Evolutionary conservation across 116 monocot species (phyloP).

Genomic region (Posidonia oceanica): DNA sequence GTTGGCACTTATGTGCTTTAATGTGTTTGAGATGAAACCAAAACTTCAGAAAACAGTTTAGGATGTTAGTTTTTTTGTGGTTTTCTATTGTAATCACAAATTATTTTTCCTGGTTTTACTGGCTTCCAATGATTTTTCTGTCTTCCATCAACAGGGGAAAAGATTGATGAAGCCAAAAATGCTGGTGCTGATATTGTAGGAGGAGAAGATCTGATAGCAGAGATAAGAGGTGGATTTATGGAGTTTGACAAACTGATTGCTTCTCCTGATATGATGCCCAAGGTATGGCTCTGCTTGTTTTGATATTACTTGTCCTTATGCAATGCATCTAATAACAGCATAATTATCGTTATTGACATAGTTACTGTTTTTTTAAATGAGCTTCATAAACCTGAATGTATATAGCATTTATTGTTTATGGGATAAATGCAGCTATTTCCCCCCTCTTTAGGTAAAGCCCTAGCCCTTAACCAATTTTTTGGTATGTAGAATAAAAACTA

Average conservation of each 20-base stretch:
- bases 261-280: conserved; percentile 99
- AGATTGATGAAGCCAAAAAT: conserved; percentile 85
- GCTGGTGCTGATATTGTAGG: conserved; percentile 97
- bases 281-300: conserved; percentile 28
- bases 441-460: no score
- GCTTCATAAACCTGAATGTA: background rate
- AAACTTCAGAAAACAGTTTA: no score
- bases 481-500: no score
- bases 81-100: no score
- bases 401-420: no score
- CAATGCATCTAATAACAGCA: background rate
- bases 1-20: no score
- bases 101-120: no score
- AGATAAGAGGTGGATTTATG: conserved; percentile 94
- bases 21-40: no score
- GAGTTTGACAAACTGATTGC: conserved; percentile 97
- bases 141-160: conserved; percentile 42
- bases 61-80: no score
- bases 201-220: conserved; percentile 76
- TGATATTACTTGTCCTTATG: background rate
- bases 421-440: no score
- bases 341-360: background rate
- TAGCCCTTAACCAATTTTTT: no score
- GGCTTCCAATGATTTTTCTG: background rate
- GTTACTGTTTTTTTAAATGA: background rate